Conservation (phyloP, 805 yeast genomes). For the Komagataella mondaviorum region DNA sequence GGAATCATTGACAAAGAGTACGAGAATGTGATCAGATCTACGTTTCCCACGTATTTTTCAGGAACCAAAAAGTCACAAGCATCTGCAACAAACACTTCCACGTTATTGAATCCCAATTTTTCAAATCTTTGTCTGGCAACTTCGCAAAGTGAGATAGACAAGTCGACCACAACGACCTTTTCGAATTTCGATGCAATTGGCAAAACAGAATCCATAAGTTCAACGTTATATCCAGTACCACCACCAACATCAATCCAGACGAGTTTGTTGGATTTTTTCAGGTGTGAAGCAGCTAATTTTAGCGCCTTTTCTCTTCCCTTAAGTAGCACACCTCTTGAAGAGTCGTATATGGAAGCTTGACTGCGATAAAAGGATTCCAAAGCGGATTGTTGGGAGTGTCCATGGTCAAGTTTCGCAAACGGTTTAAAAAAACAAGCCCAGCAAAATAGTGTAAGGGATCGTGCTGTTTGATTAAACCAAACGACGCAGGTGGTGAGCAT, state of each 20-base stretch:
- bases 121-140: slow-evolving; percentile 51
- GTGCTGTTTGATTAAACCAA: not conserved
- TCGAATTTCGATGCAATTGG: slow-evolving; percentile 37
- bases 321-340: slow-evolving; percentile 50
- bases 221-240: slow-evolving; percentile 77
- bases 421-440: slow-evolving; percentile 44
- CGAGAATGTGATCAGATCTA: slow-evolving; percentile 68
- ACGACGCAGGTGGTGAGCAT: not conserved
- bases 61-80: slow-evolving; percentile 58
- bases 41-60: slow-evolving; percentile 17
- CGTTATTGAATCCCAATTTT: slow-evolving; percentile 38
- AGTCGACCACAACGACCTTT: slow-evolving; percentile 60
- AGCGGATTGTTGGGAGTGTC: slow-evolving; percentile 36
- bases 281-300: slow-evolving; percentile 43
- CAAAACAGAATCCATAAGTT: slow-evolving; percentile 49
- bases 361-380: slow-evolving; percentile 61
- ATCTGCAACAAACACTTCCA: slow-evolving; percentile 58
- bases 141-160: slow-evolving; percentile 65
- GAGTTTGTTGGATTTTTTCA: slow-evolving; percentile 25
- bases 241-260: slow-evolving; percentile 80
- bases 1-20: slow-evolving; percentile 83
- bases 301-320: slow-evolving; percentile 62
- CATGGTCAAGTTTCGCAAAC: slow-evolving; percentile 7
- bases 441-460: slow-evolving; percentile 17
- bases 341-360: slow-evolving; percentile 68